Conservation (phyloP, 768 basidiomycete genomes). For the Ramaria sp. region DNA sequence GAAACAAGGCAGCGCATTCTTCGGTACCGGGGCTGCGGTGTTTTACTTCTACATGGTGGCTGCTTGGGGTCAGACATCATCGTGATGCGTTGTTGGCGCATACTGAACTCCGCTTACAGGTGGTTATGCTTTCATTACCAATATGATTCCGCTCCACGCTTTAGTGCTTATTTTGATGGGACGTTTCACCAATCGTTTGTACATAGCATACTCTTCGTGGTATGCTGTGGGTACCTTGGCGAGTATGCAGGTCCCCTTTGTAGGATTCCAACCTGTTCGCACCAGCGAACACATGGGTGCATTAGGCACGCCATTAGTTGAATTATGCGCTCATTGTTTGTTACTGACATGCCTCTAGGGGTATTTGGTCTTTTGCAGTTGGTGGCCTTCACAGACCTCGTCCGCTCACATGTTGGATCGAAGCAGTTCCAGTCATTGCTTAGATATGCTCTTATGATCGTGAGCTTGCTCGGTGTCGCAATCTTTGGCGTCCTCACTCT, state of each 20-base stretch:
- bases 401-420: constrained; percentile 79
- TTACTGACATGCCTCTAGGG: constrained; percentile 31
- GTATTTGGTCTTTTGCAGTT: constrained; percentile 96
- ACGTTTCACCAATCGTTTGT: constrained; percentile 82
- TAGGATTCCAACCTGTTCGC: constrained; percentile 95
- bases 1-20: constrained; percentile 88
- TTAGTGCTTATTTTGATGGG: constrained; percentile 96
- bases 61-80: constrained; percentile 68
- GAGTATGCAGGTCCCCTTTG: constrained; percentile 99
- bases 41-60: constrained; percentile 99
- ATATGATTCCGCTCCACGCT: constrained; percentile 98
- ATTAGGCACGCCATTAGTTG: constrained; percentile 46
- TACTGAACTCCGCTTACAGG: constrained; percentile 30
- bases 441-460: constrained; percentile 51
- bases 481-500: constrained; percentile 78
- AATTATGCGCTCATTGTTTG: constrained; percentile 7
- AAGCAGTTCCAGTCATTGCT: constrained; percentile 87
- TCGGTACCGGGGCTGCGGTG: constrained; percentile 79
- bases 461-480: constrained; percentile 59
- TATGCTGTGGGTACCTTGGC: constrained; percentile 95
- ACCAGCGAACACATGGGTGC: constrained; percentile 99
- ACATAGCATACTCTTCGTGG: constrained; percentile 94
- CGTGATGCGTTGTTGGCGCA: not conserved
- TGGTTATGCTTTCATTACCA: constrained; percentile 99
- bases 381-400: constrained; percentile 84